A percentile compares a stretch with the other conserved stretches of the same genome.
Evolutionary conservation across 192 early-diverging fungal species (phyloP).

Genomic region (Pecoramyces ruminantium): DNA sequence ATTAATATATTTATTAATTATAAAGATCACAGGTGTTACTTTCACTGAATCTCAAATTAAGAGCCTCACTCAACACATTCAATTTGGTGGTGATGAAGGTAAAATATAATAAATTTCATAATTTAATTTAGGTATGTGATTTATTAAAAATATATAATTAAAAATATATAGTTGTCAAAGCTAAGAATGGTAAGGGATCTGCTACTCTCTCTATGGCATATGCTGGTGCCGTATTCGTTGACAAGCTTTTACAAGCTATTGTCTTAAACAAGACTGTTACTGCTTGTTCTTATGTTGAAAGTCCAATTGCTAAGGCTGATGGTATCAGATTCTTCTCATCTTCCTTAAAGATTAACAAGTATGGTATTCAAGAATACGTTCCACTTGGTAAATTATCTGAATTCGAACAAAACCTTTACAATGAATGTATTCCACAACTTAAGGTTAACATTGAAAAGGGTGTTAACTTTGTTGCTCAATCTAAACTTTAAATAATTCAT

Average conservation of each 20-base stretch:
- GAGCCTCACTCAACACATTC: slow-evolving; percentile 38
- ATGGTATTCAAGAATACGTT: slow-evolving; percentile 32
- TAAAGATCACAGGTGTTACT: slow-evolving; percentile 4
- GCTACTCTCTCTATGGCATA: slow-evolving; percentile 48
- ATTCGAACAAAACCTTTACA: slow-evolving; percentile 34
- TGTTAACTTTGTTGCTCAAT: slow-evolving; percentile 1
- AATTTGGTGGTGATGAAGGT: slow-evolving; percentile 45
- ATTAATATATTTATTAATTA: too few species aligned
- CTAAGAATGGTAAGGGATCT: slow-evolving; percentile 42
- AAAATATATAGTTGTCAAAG: slow-evolving; percentile 46
- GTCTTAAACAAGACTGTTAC: slow-evolving; percentile 30
- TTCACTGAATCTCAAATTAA: slow-evolving; percentile 33
- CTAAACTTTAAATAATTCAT: neutral
- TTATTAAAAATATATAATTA: too few species aligned
- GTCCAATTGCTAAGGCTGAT: slow-evolving; percentile 21
- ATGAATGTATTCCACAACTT: slow-evolving; percentile 32
- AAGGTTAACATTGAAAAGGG: slow-evolving; percentile 40
- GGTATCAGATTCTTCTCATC: slow-evolving; percentile 43
- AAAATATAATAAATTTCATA: neutral
- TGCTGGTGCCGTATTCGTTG: slow-evolving; percentile 37
- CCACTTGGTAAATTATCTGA: slow-evolving; percentile 25
- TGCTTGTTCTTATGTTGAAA: slow-evolving; percentile 39
- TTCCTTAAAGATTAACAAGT: slow-evolving; percentile 33
- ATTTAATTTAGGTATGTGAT: too few species aligned
- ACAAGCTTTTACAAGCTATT: slow-evolving; percentile 27